phyloP scores from a whole-genome alignment of 495 filamentous ascomycete species.

The Annulohypoxylon stygium region DNA sequence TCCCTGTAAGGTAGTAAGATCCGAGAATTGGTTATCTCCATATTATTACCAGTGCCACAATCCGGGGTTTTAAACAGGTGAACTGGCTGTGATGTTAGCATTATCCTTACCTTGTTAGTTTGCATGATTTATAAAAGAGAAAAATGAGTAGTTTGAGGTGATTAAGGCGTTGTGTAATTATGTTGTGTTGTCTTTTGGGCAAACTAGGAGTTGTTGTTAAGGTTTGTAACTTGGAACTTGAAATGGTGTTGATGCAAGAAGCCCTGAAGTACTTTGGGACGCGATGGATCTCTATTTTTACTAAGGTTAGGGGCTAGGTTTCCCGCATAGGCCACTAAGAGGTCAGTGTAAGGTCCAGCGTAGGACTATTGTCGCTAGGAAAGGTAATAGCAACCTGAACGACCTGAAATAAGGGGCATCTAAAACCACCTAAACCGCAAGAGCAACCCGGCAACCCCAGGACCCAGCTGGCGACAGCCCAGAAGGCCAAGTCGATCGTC shows the following conservation, averaged over 20 bases:
- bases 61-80: neutral
- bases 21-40: constrained; percentile 42
- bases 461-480: constrained; percentile 20
- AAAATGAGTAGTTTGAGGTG: neutral
- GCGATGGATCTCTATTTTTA: constrained; percentile 30
- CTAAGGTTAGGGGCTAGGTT: constrained; percentile 24
- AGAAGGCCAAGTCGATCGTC: constrained; percentile 15
- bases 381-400: constrained; percentile 21
- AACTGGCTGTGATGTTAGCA: neutral
- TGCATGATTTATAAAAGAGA: constrained; percentile 1
- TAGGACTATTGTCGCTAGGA: constrained; percentile 1
- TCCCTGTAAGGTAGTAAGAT: constrained; percentile 40
- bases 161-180: neutral
- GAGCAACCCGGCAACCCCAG: constrained; percentile 17
- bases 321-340: constrained; percentile 23
- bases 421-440: constrained; percentile 41
- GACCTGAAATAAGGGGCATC: constrained; percentile 44
- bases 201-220: neutral
- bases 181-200: neutral
- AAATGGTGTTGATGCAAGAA: constrained; percentile 12
- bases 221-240: constrained; percentile 13
- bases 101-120: neutral
- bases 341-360: constrained; percentile 10
- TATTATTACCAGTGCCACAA: constrained; percentile 37
- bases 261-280: constrained; percentile 14